phyloP scores from a whole-genome alignment of 805 yeast species.

The Ogataea minuta region DNA sequence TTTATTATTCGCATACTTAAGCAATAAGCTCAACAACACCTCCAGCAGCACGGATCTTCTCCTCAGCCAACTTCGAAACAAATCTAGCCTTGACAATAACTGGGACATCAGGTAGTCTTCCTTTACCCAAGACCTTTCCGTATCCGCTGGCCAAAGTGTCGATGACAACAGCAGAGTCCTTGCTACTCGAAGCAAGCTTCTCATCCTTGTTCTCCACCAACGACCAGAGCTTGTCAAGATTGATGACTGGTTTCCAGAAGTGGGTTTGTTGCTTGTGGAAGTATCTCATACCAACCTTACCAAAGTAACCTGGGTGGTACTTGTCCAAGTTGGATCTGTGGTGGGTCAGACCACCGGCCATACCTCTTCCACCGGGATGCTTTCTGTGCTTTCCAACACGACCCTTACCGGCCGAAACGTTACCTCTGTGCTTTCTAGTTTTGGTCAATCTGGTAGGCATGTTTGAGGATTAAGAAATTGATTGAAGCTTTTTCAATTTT shows the following conservation, averaged over 20 bases:
- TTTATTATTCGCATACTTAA: slow-evolving; percentile 44
- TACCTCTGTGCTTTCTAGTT: slow-evolving; percentile 99
- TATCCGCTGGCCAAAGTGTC: slow-evolving; percentile 99
- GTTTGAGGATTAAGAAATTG: slow-evolving; percentile 26
- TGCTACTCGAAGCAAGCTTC: slow-evolving; percentile 78
- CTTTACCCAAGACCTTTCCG: slow-evolving; percentile 99
- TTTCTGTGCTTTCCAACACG: slow-evolving; percentile 99
- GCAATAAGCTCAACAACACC: slow-evolving; percentile 99
- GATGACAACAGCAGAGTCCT: slow-evolving; percentile 96
- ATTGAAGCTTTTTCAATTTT: slow-evolving; percentile 7
- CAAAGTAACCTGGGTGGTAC: slow-evolving; percentile 99
- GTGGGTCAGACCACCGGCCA: slow-evolving; percentile 99
- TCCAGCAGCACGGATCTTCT: slow-evolving; percentile 99
- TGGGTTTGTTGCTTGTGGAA: slow-evolving; percentile 94
- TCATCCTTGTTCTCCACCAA: slow-evolving; percentile 94
- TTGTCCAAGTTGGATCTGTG: slow-evolving; percentile 99
- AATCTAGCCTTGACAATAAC: slow-evolving; percentile 99
- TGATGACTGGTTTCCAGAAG: slow-evolving; percentile 97
- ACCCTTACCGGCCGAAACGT: slow-evolving; percentile 99
- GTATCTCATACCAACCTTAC: slow-evolving; percentile 99
- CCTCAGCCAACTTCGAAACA: slow-evolving; percentile 98
- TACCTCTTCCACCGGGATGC: slow-evolving; percentile 99
- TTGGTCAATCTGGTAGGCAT: slow-evolving; percentile 99
- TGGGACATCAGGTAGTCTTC: slow-evolving; percentile 96
- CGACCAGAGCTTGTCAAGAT: slow-evolving; percentile 98